Evolutionary conservation across 306 rosid genomes (phyloP).

Genomic region (Adenanthera pavonina): DNA sequence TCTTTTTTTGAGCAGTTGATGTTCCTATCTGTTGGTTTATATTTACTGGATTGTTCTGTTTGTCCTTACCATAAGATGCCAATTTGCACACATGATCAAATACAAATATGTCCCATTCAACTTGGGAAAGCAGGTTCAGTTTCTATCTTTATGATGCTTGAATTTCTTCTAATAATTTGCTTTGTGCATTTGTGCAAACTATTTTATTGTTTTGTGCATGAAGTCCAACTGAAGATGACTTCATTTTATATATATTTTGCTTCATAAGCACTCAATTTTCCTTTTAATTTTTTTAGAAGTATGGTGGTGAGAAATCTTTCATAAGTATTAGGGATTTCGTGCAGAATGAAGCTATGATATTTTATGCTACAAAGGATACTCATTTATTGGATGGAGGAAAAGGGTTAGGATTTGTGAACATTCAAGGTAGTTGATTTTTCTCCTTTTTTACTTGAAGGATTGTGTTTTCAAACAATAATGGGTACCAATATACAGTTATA

Average conservation of each 20-base stretch:
- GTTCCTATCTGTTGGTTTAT: slow-evolving; percentile 53
- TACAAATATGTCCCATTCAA: slow-evolving; percentile 65
- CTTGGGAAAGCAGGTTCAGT: slow-evolving; percentile 64
- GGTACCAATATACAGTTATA: slow-evolving; percentile 44
- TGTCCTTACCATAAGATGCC: slow-evolving; percentile 71
- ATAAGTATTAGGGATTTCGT: slow-evolving; percentile 52
- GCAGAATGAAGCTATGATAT: slow-evolving; percentile 51
- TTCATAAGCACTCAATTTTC: not conserved
- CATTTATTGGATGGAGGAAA: slow-evolving; percentile 31
- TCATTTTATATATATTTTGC: not conserved
- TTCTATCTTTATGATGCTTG: not conserved
- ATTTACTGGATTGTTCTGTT: slow-evolving; percentile 70
- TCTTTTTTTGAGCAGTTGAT: too few species aligned
- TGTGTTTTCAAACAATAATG: slow-evolving; percentile 39
- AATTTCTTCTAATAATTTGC: not conserved
- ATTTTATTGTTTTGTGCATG: not conserved
- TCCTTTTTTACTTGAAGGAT: slow-evolving; percentile 26
- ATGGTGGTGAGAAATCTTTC: slow-evolving; percentile 52
- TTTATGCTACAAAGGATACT: slow-evolving; percentile 38
- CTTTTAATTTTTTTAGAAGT: slow-evolving; percentile 44
- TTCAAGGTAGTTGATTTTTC: slow-evolving; percentile 51
- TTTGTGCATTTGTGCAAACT: not conserved
- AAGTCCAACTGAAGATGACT: not conserved
- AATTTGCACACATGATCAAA: slow-evolving; percentile 71
- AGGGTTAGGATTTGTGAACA: slow-evolving; percentile 55